Evolutionary conservation across 768 basidiomycete genomes (phyloP).

Genomic region (Lactifluus piperatus): DNA sequence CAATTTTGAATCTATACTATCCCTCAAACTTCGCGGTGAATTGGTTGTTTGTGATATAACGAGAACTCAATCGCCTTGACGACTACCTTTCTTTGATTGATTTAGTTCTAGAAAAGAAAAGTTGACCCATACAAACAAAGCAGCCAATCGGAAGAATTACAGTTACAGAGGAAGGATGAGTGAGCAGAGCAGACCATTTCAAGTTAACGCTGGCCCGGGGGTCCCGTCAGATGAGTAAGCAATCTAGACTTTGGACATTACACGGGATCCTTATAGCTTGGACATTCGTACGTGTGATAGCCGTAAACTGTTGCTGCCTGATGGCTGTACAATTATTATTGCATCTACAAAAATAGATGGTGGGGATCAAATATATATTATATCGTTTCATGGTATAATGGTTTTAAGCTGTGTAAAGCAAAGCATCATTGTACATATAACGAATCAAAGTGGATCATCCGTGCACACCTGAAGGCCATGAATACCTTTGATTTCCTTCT

Average conservation of each 20-base stretch:
- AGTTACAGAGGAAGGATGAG: not conserved
- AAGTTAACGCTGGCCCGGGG: too few relatives aligned
- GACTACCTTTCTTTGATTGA: not conserved
- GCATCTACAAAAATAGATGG: not conserved
- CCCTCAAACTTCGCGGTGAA: not conserved
- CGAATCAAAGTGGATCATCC: not conserved
- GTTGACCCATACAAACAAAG: too few relatives aligned
- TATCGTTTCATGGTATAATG: slow-evolving; percentile 1
- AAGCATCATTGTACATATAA: not conserved
- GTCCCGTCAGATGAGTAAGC: too few relatives aligned
- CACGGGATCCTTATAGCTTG: too few relatives aligned
- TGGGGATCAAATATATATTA: not conserved
- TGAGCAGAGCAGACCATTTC: too few relatives aligned
- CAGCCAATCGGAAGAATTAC: too few relatives aligned
- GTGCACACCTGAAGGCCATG: slow-evolving; percentile 84
- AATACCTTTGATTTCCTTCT: slow-evolving; percentile 82
- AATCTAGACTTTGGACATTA: too few relatives aligned
- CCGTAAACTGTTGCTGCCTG: not conserved
- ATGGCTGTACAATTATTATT: not conserved
- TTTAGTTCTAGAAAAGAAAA: too few relatives aligned
- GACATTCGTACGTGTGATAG: too few relatives aligned
- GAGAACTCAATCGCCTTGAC: not conserved
- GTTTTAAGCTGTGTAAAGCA: slow-evolving; percentile 13
- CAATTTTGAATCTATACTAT: not conserved
- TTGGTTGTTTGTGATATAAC: not conserved